phyloP scores from a whole-genome alignment of 352 stramenopile species.

The Pythium phragmitis region DNA sequence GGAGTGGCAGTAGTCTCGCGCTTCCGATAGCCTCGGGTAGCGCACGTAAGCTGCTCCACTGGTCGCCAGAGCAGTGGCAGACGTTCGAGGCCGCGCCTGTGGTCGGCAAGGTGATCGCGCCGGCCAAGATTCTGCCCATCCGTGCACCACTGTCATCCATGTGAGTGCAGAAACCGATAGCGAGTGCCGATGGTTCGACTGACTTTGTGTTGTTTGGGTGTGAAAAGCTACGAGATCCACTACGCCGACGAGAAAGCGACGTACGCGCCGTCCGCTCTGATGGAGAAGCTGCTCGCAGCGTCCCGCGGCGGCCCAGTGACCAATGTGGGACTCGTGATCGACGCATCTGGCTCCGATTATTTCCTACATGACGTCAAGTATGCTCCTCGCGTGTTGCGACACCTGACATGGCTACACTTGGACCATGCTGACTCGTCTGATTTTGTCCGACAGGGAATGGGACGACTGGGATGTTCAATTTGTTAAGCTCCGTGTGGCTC shows the following conservation, averaged over 20 bases:
- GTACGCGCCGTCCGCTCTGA: slow-evolving; percentile 67
- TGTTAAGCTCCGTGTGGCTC: slow-evolving; percentile 47
- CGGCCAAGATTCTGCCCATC: slow-evolving; percentile 70
- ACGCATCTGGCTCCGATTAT: slow-evolving; percentile 64
- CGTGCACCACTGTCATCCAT: slow-evolving; percentile 75
- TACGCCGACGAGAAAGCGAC: slow-evolving; percentile 50
- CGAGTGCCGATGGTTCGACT: neutral
- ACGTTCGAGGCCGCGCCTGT: slow-evolving; percentile 58
- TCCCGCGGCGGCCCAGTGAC: slow-evolving; percentile 56
- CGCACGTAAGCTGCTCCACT: slow-evolving; percentile 72
- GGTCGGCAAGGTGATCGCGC: slow-evolving; percentile 49
- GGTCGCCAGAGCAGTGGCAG: slow-evolving; percentile 58
- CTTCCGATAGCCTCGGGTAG: neutral
- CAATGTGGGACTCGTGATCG: slow-evolving; percentile 77
- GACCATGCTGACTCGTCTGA: neutral
- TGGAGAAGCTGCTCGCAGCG: slow-evolving; percentile 80
- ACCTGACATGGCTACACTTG: slow-evolving; percentile 3
- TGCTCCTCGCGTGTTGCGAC: slow-evolving; percentile 11
- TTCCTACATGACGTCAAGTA: slow-evolving; percentile 81
- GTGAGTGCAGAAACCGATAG: slow-evolving; percentile 32
- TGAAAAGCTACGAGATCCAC: slow-evolving; percentile 79
- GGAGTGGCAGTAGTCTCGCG: neutral
- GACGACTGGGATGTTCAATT: slow-evolving; percentile 88
- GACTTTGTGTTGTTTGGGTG: neutral
- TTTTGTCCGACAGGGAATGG: slow-evolving; percentile 57